Percentiles rank a stretch among this genome's conserved stretches.
Evolutionary conservation across 2,329 filamentous ascomycete species (phyloP).

Genomic region (Aspergillus udagawae): DNA sequence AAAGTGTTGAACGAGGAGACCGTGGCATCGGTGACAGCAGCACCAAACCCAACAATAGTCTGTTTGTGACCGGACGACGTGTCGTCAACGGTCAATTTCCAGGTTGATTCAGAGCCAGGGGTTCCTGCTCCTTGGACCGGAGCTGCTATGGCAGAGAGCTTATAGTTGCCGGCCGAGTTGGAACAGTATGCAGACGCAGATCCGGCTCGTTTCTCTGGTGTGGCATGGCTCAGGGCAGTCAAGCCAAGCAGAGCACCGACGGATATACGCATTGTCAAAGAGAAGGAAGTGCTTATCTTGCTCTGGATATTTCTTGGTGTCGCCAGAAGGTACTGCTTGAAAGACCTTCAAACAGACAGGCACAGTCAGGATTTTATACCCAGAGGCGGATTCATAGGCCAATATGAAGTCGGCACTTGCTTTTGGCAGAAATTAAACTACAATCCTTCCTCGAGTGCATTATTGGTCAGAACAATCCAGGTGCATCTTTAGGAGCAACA

Average conservation of each 20-base stretch:
- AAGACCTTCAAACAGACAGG: background rate
- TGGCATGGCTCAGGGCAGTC: slow-evolving; percentile 9
- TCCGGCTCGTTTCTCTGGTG: slow-evolving; percentile 13
- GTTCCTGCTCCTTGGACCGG: slow-evolving; percentile 17
- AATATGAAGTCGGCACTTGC: background rate
- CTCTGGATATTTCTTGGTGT: background rate
- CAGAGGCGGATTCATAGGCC: background rate
- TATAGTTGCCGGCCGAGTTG: slow-evolving; percentile 23
- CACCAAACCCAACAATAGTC: slow-evolving; percentile 33
- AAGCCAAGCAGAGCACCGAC: slow-evolving; percentile 7
- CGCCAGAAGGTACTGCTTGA: too few species aligned
- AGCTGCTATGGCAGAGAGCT: slow-evolving; percentile 17
- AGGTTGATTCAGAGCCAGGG: slow-evolving; percentile 20
- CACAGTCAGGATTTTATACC: background rate
- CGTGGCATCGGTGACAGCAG: slow-evolving; percentile 37
- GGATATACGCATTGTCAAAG: background rate
- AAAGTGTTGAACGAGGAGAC: slow-evolving; percentile 33
- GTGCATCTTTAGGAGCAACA: background rate
- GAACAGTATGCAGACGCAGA: slow-evolving; percentile 24
- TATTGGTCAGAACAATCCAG: background rate
- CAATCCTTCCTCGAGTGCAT: background rate
- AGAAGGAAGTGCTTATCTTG: background rate
- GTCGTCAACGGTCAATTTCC: slow-evolving; percentile 24
- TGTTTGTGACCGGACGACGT: slow-evolving; percentile 24
- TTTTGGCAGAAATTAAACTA: background rate